phyloP scores from a whole-genome alignment of 202 grass and related monocot genomes.

The Zoysia matrella region DNA sequence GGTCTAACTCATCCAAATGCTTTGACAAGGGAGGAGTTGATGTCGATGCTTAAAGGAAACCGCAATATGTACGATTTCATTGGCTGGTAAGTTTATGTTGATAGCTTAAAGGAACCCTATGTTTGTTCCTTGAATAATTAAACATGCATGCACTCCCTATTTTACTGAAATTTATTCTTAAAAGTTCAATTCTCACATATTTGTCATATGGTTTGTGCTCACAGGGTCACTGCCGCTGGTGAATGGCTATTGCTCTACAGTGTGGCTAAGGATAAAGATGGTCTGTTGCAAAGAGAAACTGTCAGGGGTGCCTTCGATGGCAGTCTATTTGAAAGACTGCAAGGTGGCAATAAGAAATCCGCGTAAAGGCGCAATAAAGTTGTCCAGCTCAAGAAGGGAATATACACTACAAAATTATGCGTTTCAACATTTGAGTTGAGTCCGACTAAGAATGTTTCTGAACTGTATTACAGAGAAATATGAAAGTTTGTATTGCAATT shows the following conservation, averaged over 20 bases:
- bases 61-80: constrained; percentile 53
- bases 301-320: constrained; percentile 57
- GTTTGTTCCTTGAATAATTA: no score
- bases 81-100: constrained; percentile 35
- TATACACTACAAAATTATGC: background rate
- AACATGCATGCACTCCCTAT: background rate
- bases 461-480: background rate
- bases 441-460: background rate
- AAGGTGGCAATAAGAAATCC: constrained; percentile 40
- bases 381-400: background rate
- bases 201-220: background rate
- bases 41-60: constrained; percentile 57
- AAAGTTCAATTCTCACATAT: background rate
- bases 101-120: background rate
- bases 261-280: constrained; percentile 60
- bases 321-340: constrained; percentile 61
- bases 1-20: constrained; percentile 50
- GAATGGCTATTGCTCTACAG: constrained; percentile 60
- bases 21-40: constrained; percentile 51
- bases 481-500: background rate
- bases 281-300: constrained; percentile 49
- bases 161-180: background rate
- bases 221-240: constrained; percentile 25
- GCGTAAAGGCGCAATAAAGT: background rate
- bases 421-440: background rate